phyloP scores from a whole-genome alignment of 2,329 filamentous ascomycete species.

The Cladosporium velox region DNA sequence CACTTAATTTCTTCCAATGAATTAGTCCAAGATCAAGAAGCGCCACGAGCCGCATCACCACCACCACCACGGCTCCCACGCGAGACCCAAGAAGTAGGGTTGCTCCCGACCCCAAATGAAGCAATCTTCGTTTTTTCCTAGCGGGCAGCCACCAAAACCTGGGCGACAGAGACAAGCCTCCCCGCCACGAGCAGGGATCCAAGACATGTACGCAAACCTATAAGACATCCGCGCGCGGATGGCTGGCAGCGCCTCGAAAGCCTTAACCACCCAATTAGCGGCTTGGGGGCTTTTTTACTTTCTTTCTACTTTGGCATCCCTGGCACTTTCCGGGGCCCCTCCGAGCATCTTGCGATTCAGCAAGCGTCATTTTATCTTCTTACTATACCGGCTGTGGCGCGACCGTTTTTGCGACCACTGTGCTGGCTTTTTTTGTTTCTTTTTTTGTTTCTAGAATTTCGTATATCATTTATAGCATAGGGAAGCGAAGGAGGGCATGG shows the following conservation, averaged over 20 bases:
- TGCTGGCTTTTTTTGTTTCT: not conserved
- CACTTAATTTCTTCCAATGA: not conserved
- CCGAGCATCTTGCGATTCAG: not conserved
- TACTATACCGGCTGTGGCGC: constrained; percentile 1
- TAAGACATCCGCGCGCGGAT: not conserved
- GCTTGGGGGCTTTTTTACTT: not conserved
- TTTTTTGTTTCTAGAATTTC: constrained; percentile 1
- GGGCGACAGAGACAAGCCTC: not conserved
- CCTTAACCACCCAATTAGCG: not conserved
- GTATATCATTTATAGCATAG: not conserved
- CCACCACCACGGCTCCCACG: constrained; percentile 16
- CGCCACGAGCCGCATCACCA: constrained; percentile 12
- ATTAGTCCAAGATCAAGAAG: constrained; percentile 6
- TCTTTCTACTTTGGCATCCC: not conserved
- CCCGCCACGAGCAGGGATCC: not conserved
- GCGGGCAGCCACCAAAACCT: not conserved
- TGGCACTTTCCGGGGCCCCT: not conserved
- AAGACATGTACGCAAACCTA: not conserved
- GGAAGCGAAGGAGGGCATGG: not conserved
- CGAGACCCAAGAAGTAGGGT: constrained; percentile 2
- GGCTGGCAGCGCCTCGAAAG: not conserved
- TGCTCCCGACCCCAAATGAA: constrained; percentile 1
- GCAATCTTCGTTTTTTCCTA: constrained; percentile 3
- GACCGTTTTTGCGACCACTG: not conserved
- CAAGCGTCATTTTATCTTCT: constrained; percentile 3